Evolutionary conservation across 805 yeast genomes (phyloP), one percentile per base, ranked within the genome.

Genomic region (Zygotorulaspora florentina): DNA sequence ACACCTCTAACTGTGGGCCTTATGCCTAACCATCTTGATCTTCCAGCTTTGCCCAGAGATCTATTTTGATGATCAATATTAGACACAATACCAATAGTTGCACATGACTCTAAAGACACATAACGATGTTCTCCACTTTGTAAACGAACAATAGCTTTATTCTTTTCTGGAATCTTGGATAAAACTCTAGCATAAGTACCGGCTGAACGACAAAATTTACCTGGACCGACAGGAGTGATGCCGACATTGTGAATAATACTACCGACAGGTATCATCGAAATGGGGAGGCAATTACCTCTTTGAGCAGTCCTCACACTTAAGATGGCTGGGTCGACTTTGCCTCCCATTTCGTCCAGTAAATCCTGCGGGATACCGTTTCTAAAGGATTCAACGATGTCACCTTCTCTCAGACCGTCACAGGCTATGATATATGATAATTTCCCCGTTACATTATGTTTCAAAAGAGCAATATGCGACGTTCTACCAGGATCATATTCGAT

Each of bases 1-100:
- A 88, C 87, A 79, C 99, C 99, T 74, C 99, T 85, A 33, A 90
- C 97, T 42, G 83, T 80, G 30, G 99, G 99, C 69, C 98, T 82
- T 61, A 85, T 83, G 53, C 98, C 99, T 64, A 85, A 73, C 75
- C 89, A 84, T 66, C 99, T 83, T 43, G 84, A 75, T 69, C 97
- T 81, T 61, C 99, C 99, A 18, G 99, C 99, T 68, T 93, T 93
- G 76, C 99, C 99, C 71, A 88, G 79, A 48, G 86, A 78, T 52
- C 80, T 78, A 56, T 87, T 87, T 70, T 86, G 93, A 69, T 91
- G 96, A 56, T 89, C 97, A 43, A 87, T 79, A 66, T 93, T 93
- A 12, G 96, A 88, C 10, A 89, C 95, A 40, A 87, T 79, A 28
- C 99, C 99, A 51, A 93, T 74, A 1, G 98, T 89, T 17, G 98